Evolutionary conservation across 306 rosid genomes (phyloP), one percentile per base, ranked within the genome.

Genomic region (Clitoria ternatea): DNA sequence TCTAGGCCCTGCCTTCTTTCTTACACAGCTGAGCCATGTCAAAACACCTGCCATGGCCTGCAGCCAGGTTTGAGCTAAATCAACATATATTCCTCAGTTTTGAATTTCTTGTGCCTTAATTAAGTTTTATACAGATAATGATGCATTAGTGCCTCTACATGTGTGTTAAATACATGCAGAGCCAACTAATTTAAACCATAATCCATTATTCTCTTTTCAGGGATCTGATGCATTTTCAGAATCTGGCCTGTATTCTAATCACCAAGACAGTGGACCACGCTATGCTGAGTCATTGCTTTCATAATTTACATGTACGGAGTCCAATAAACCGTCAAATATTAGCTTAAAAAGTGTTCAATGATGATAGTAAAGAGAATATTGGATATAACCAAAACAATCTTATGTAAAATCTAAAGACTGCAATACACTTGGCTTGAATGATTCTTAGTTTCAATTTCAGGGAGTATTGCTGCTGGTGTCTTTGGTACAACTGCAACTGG

Each of bases 181-280:
- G 33, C 15, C 14, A 42, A 39, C 39, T 26, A 26, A 26, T 27
- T 29, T 45, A 27, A 45, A 29, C 43, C 57, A 65, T 27, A 27
- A 29, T 65, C 27, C 17, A 35, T 27, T 45, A 39, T 29, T 30
- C 24, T 64, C 54, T 42, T 70, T 29, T 43, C 86, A 91, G 90
- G 97, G 96, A 80, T 87, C 86, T 77, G 97, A 85, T 75, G 96
- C 92, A 19, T 88, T 87, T 76, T 85, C 92, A 40, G 89, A 90
- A 72, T 89, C 93, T 35, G 96, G 92, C 69, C 86, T 89, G 19
- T 89, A 86, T 70, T 88, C 96, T 76, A 88, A 85, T 65, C 96
- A 84, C 80, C 93, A 89, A 80, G 96, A 83, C 65, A 89, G 87
- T 79, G 97, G 91, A 64, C 97, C 97, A 11, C 89, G 89, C 43